A percentile compares a stretch with the other conserved stretches of the same genome.
Conservation (phyloP, 2,329 filamentous ascomycete genomes). For the Phyllosticta citribraziliensis region DNA sequence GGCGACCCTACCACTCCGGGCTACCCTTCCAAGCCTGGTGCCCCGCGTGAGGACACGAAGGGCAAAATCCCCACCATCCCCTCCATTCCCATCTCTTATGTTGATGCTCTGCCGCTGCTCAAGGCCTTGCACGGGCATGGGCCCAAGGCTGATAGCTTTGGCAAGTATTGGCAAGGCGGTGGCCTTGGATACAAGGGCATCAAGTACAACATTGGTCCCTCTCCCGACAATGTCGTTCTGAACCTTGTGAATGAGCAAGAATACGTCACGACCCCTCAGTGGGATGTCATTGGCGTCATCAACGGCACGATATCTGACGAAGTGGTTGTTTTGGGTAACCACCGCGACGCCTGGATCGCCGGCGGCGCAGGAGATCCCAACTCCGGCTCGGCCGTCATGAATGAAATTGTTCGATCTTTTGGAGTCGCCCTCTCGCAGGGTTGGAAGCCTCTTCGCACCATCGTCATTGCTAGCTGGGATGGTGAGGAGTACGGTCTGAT, state of each 20-base stretch:
- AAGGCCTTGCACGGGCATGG: slow-evolving; percentile 84
- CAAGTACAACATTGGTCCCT: slow-evolving; percentile 75
- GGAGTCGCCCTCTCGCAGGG: slow-evolving; percentile 60
- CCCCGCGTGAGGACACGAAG: slow-evolving; percentile 61
- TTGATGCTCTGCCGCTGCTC: slow-evolving; percentile 78
- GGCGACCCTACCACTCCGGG: slow-evolving; percentile 85
- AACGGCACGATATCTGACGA: slow-evolving; percentile 80
- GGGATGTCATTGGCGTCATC: slow-evolving; percentile 81
- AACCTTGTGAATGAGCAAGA: slow-evolving; percentile 42
- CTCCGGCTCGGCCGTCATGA: slow-evolving; percentile 68
- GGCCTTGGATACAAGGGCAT: slow-evolving; percentile 73
- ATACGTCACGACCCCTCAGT: slow-evolving; percentile 40
- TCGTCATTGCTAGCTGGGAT: slow-evolving; percentile 69
- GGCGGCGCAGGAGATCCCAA: slow-evolving; percentile 75
- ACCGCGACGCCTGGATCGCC: slow-evolving; percentile 81
- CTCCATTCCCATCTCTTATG: slow-evolving; percentile 82
- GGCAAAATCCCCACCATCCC: slow-evolving; percentile 72
- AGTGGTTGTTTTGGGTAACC: slow-evolving; percentile 84
- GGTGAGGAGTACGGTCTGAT: slow-evolving; percentile 74
- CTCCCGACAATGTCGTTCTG: slow-evolving; percentile 54
- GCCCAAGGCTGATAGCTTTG: slow-evolving; percentile 64
- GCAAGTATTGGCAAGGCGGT: slow-evolving; percentile 59
- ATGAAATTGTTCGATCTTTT: slow-evolving; percentile 68
- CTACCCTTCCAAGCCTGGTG: slow-evolving; percentile 87
- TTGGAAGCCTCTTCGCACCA: slow-evolving; percentile 80